Conservation (phyloP, 331 rosid genomes). For the Rhamnella rubrinervis region DNA sequence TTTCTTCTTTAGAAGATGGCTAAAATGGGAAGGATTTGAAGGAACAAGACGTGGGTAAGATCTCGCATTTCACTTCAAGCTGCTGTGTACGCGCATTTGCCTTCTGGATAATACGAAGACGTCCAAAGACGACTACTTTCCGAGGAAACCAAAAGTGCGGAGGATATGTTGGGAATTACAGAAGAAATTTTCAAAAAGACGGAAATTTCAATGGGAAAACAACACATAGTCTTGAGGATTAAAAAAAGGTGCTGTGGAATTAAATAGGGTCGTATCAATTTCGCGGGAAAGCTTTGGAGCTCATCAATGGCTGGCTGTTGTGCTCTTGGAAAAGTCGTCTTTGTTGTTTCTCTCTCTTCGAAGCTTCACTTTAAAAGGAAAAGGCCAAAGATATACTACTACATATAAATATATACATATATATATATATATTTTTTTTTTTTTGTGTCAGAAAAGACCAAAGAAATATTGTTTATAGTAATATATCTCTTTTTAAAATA, state of each 20-base stretch:
- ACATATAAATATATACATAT: no score
- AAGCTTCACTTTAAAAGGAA: no score
- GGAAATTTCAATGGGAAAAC: background rate
- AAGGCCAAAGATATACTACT: no score
- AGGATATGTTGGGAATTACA: no score
- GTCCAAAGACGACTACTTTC: slow-evolving; percentile 30
- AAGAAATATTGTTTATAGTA: no score
- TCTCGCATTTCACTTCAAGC: slow-evolving; percentile 44
- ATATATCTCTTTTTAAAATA: no score
- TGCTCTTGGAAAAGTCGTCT: slow-evolving; percentile 3
- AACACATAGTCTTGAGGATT: background rate
- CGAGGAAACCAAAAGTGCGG: background rate
- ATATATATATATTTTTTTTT: no score
- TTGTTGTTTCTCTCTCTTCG: slow-evolving; percentile 8
- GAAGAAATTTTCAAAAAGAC: background rate
- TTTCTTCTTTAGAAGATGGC: slow-evolving; percentile 1
- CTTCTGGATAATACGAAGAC: background rate
- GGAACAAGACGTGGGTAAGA: slow-evolving; percentile 28
- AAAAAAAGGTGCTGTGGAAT: background rate
- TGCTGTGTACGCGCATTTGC: slow-evolving; percentile 39
- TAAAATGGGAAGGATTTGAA: slow-evolving; percentile 21
- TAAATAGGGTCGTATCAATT: slow-evolving; percentile 9
- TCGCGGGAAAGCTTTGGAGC: slow-evolving; percentile 57
- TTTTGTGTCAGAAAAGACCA: no score
- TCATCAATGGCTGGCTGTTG: slow-evolving; percentile 37